Base-by-base conservation (phyloP, 208 protist genomes). In the Acanthamoeba quina region DNA sequence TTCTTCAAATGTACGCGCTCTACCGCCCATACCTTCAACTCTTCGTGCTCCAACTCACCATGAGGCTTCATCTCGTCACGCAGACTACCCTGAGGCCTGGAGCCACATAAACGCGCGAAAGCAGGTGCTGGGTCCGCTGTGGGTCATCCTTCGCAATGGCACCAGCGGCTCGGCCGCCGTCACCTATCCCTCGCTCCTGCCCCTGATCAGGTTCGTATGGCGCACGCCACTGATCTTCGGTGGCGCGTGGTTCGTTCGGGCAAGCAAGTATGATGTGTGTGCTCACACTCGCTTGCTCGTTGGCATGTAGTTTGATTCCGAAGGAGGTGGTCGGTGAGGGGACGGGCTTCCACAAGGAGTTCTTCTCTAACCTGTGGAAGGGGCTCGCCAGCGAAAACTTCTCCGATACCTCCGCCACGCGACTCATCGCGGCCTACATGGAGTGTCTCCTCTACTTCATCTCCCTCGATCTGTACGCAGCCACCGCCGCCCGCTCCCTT, bases 301-400 rank as follows among this genome's bases (percentile, higher is more conserved):
- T 21, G 15, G 19, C 54, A 1, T 19, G 58, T 13, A 93, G 90
- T 62, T 76, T 93, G 62, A 83, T 93, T 44, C 90, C 90, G 26
- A 82, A 60, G 70, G 90, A 93, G 26, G 90, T 93, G 37, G 54
- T 93, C 9, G 90, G 90, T 5, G 70, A 76, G n/a, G 70, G 68
- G 3, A 66, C 72, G 11, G 90, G 70, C 2, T 93, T 93, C 37
- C 70, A 93, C 72, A 93, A 93, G 47, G 90, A 93, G 52, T 93
- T 93, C 90, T 93, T 93, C 41, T 15, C 54, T 47, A 93, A 93
- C 68, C 56, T 93, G 47, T 93, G 90, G 90, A 93, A 93, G 72
- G 90, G 64, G 11, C 49, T 93, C 49, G 3, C 21, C 54, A 78
- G 72, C 52, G 90, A 93, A 11, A 68, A 56, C 49, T 68, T 93